Conservation (phyloP, 495 filamentous ascomycete species). For the Bacidia gigantensis region DNA sequence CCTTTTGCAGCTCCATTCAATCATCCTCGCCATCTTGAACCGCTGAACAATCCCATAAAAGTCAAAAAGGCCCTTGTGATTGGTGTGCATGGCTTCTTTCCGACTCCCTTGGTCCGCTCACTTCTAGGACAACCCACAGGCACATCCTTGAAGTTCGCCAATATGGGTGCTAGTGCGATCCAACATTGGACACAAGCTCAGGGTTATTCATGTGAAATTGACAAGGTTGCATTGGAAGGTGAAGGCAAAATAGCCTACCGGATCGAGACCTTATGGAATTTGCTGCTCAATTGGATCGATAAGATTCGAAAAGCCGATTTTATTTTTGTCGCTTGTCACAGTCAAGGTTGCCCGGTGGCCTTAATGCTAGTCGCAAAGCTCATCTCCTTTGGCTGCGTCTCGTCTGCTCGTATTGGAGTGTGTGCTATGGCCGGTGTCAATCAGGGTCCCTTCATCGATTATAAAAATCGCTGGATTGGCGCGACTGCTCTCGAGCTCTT, state of each 20-base stretch:
- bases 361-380: conserved; percentile 89
- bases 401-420: conserved; percentile 54
- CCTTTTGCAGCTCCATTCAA: conserved; percentile 46
- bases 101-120: conserved; percentile 66
- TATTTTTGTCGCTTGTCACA: conserved; percentile 80
- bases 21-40: conserved; percentile 49
- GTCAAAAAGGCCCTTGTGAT: conserved; percentile 80
- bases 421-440: conserved; percentile 96
- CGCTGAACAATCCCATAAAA: conserved; percentile 52
- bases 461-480: conserved; percentile 70
- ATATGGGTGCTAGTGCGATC: conserved; percentile 72
- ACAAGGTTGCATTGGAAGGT: conserved; percentile 91
- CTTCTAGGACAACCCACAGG: conserved; percentile 91
- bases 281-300: conserved; percentile 89
- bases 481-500: conserved; percentile 85
- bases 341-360: conserved; percentile 86
- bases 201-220: conserved; percentile 53
- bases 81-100: conserved; percentile 89
- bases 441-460: conserved; percentile 77
- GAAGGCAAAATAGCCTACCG: conserved; percentile 89
- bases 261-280: conserved; percentile 84
- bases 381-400: conserved; percentile 64
- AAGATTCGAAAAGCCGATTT: conserved; percentile 79
- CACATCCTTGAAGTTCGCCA: conserved; percentile 86
- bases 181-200: conserved; percentile 61